These are phyloP conservation scores for Boletus speciosus DNA, from an alignment of 768 basidiomycete species.

Conservation along the genomic window DNA sequence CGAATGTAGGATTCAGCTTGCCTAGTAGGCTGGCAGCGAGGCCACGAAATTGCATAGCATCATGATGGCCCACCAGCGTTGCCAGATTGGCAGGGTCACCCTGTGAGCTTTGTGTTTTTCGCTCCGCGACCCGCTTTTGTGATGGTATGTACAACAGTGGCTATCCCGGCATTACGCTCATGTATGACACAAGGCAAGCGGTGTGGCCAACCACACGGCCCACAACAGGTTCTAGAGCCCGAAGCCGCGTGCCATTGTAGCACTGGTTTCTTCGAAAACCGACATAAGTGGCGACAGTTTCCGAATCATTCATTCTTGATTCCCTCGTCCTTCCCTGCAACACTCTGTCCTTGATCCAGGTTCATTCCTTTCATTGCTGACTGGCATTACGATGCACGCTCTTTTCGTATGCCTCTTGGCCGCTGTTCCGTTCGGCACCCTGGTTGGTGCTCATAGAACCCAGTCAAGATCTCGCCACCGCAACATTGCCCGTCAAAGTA, in stretches of 20 bases:
- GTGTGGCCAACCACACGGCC: neutral
- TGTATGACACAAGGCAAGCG: constrained; percentile 17
- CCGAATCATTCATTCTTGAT: neutral
- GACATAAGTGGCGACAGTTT: neutral
- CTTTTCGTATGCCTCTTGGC: constrained; percentile 33
- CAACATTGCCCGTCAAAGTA: constrained; percentile 19
- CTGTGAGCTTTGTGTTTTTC: neutral
- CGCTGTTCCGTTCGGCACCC: constrained; percentile 33
- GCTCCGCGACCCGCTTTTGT: neutral
- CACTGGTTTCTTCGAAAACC: neutral
- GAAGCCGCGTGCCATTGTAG: neutral
- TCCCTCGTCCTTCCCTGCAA: neutral
- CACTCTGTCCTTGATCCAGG: neutral
- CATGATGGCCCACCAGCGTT: too few relatives aligned
- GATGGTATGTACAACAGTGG: constrained; percentile 8
- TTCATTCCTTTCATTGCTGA: constrained; percentile 10
- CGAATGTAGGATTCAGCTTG: too few relatives aligned
- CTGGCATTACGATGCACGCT: constrained; percentile 27
- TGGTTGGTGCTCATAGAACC: constrained; percentile 34
- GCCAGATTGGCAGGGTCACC: neutral
- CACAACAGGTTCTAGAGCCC: neutral
- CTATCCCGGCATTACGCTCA: constrained; percentile 1
- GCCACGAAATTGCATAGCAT: neutral
- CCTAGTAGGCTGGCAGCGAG: constrained; percentile 47
- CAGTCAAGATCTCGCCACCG: constrained; percentile 29